A percentile compares a stretch with the other conserved stretches of the same genome.
Conservation (phyloP, 2,329 filamentous ascomycete species). For the Didymellaceae sp. region DNA sequence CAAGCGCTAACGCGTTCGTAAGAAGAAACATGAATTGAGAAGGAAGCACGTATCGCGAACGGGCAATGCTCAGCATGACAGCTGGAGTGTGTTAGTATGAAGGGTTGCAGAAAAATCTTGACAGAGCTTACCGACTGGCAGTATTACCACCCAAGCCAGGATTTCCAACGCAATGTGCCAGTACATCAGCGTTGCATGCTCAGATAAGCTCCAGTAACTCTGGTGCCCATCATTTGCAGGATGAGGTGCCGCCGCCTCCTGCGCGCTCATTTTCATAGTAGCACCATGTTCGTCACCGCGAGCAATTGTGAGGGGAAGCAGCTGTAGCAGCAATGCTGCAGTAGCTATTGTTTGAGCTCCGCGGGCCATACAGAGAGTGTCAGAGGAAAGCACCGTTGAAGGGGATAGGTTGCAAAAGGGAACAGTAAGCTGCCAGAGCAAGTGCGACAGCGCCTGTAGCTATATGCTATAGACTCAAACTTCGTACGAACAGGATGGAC, state of each 20-base stretch:
- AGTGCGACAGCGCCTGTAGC: conserved; percentile 1
- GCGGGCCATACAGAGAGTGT: conserved; percentile 37
- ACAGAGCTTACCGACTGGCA: conserved; percentile 72
- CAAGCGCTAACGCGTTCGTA: conserved; percentile 50
- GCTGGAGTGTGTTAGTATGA: conserved; percentile 57
- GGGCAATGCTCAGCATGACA: conserved; percentile 84
- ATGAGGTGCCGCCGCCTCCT: conserved; percentile 26
- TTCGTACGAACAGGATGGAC: conserved; percentile 11
- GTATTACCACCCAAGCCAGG: conserved; percentile 72
- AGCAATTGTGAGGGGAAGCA: conserved; percentile 49
- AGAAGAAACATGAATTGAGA: conserved; percentile 65
- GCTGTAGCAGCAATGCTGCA: conserved; percentile 50
- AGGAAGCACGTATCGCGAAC: conserved; percentile 74
- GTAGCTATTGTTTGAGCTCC: conserved; percentile 31
- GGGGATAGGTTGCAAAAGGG: background rate
- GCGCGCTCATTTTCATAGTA: conserved; percentile 37
- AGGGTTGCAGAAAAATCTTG: conserved; percentile 2
- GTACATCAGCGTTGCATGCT: conserved; percentile 65
- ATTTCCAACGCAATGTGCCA: conserved; percentile 75
- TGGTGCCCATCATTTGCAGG: conserved; percentile 33
- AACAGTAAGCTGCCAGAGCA: conserved; percentile 1
- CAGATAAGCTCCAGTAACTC: conserved; percentile 67
- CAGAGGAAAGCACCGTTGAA: conserved; percentile 1
- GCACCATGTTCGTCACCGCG: conserved; percentile 49
- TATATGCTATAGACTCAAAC: conserved; percentile 1